Percentiles rank a stretch among this genome's conserved stretches.
These are phyloP conservation scores for Simplicillium sp. DNA, from an alignment of 2,329 filamentous ascomycete species.

Conservation along the genomic window DNA sequence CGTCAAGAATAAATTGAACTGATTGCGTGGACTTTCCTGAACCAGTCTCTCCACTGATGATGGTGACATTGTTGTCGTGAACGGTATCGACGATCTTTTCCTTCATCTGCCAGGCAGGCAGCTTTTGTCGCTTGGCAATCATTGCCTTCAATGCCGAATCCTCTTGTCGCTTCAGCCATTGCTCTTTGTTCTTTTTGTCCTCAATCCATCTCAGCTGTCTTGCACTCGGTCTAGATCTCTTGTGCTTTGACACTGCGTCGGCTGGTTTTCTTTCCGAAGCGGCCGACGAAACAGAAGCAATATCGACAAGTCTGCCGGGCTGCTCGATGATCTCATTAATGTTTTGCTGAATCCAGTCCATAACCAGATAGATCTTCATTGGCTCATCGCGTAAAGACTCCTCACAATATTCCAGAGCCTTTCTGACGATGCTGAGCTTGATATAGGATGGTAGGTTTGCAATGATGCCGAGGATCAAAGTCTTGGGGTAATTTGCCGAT, in stretches of 20 bases:
- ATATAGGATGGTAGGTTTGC: conserved; percentile 82
- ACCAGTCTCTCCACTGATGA: conserved; percentile 94
- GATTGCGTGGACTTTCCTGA: conserved; percentile 96
- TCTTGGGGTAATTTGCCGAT: conserved; percentile 64
- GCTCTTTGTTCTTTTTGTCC: conserved; percentile 49
- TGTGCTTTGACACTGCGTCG: conserved; percentile 16
- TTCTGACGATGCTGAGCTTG: conserved; percentile 76
- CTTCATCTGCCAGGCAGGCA: conserved; percentile 83
- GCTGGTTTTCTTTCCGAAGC: conserved; percentile 41
- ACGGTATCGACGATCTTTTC: conserved; percentile 71
- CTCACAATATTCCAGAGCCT: conserved; percentile 61
- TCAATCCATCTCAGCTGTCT: conserved; percentile 55
- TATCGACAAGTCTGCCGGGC: conserved; percentile 75
- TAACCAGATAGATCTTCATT: conserved; percentile 78
- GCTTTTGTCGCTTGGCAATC: conserved; percentile 57
- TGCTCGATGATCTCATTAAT: conserved; percentile 74
- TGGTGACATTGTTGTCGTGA: conserved; percentile 73
- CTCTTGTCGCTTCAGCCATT: conserved; percentile 62
- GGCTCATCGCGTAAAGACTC: conserved; percentile 69
- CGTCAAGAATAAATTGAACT: conserved; percentile 90
- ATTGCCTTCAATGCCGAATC: conserved; percentile 62
- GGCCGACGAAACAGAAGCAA: conserved; percentile 67
- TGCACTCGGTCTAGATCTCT: conserved; percentile 33
- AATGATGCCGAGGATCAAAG: conserved; percentile 59
- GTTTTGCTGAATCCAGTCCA: conserved; percentile 86